A percentile compares a stretch with the other conserved stretches of the same genome.
These are phyloP conservation scores for Phytophthora podocarpi DNA, from an alignment of 352 stramenopile genomes.

Conservation along the genomic window DNA sequence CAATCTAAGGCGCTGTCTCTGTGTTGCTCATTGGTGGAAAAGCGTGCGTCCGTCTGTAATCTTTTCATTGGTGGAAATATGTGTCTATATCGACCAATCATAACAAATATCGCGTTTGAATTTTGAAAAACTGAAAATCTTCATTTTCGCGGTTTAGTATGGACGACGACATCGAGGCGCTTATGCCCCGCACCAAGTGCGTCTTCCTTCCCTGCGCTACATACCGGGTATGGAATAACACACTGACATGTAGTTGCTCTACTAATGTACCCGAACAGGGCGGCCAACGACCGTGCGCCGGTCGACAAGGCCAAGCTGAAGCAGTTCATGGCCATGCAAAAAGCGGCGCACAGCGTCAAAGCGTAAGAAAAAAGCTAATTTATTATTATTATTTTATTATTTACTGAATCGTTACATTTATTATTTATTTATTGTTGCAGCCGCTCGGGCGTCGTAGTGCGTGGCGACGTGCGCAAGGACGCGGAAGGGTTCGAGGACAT, in stretches of 20 bases:
- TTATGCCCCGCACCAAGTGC: constrained; percentile 82
- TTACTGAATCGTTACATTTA: background rate
- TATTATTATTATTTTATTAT: constrained; percentile 2
- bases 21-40: constrained; percentile 30
- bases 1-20: constrained; percentile 18
- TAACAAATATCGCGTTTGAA: constrained; percentile 4
- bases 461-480: constrained; percentile 73
- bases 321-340: constrained; percentile 63
- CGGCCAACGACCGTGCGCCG: constrained; percentile 45
- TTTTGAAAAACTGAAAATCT: constrained; percentile 21
- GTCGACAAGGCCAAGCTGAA: constrained; percentile 60
- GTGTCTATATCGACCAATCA: constrained; percentile 25
- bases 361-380: constrained; percentile 15
- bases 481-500: constrained; percentile 86
- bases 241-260: too few relatives aligned
- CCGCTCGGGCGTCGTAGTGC: constrained; percentile 61
- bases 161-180: constrained; percentile 58
- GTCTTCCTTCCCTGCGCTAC: constrained; percentile 1
- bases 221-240: too few relatives aligned
- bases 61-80: too few relatives aligned
- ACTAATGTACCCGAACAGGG: constrained; percentile 23
- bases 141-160: background rate
- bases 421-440: constrained; percentile 24
- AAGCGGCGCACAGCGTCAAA: constrained; percentile 36
- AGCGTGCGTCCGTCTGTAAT: background rate